These are phyloP conservation scores for Volvox africanus DNA, from an alignment of 139 green algal genomes.

Conservation along the genomic window DNA sequence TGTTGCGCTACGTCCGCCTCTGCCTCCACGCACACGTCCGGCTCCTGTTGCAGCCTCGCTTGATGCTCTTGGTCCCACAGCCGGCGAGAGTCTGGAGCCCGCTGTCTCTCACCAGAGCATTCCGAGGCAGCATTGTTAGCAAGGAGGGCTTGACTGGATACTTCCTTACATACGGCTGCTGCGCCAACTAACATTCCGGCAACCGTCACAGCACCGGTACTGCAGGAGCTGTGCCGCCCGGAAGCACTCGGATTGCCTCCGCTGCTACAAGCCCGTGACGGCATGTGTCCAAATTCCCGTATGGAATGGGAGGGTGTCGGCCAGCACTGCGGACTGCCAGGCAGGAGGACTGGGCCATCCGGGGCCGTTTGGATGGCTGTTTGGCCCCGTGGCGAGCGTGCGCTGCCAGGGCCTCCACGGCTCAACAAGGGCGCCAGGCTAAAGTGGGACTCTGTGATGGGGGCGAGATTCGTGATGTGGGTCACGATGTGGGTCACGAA, in stretches of 20 bases:
- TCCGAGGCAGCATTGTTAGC: no score
- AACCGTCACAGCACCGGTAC: neutral
- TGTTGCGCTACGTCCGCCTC: no score
- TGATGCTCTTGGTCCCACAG: no score
- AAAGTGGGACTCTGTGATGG: constrained; percentile 1
- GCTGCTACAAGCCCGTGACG: neutral
- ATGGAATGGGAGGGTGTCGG: neutral
- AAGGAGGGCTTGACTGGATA: neutral
- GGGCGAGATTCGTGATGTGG: no score
- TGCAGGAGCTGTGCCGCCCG: neutral
- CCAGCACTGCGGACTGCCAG: neutral
- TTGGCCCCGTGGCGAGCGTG: neutral
- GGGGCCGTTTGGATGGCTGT: neutral
- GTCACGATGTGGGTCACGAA: no score
- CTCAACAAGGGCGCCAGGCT: neutral
- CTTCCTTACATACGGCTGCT: neutral
- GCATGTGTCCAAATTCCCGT: neutral
- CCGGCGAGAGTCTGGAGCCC: no score
- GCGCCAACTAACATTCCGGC: neutral
- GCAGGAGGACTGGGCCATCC: neutral
- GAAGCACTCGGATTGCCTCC: neutral
- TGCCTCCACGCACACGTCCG: no score
- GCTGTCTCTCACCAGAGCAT: no score
- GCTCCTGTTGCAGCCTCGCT: no score
- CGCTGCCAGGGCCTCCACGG: neutral